A percentile compares a stretch with the other conserved stretches of the same genome.
phyloP scores from a whole-genome alignment of 208 protist species.

The Leishmania major region DNA sequence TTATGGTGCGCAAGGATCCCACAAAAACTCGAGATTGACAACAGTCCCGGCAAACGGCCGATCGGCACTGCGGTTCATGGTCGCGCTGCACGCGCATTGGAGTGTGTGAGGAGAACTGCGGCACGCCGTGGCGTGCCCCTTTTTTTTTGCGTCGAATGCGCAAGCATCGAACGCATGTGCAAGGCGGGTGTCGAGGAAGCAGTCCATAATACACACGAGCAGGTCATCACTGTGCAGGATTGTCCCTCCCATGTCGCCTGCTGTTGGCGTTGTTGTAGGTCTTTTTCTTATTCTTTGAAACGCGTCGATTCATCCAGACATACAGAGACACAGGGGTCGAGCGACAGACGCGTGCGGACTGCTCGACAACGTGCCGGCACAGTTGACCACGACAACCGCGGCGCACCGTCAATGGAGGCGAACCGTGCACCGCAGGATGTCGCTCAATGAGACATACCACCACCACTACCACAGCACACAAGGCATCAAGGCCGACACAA shows the following conservation, averaged over 20 bases:
- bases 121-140: background rate
- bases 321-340: background rate
- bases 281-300: background rate
- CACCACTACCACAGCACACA: background rate
- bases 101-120: background rate
- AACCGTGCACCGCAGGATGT: background rate
- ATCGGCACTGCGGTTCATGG: background rate
- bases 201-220: background rate
- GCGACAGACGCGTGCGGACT: background rate
- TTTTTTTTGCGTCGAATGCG: background rate
- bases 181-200: background rate
- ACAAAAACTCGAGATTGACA: background rate
- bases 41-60: background rate
- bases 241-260: background rate
- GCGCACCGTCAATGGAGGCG: background rate
- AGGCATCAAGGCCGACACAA: background rate
- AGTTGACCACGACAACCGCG: background rate
- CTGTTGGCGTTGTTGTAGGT: background rate
- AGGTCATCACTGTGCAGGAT: background rate
- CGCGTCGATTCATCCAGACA: background rate
- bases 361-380: background rate
- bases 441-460: background rate
- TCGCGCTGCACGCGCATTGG: background rate
- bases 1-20: background rate
- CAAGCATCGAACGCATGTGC: background rate